Base-by-base conservation (phyloP, 2,329 filamentous ascomycete genomes). In the Zasmidium citrigriseum region DNA sequence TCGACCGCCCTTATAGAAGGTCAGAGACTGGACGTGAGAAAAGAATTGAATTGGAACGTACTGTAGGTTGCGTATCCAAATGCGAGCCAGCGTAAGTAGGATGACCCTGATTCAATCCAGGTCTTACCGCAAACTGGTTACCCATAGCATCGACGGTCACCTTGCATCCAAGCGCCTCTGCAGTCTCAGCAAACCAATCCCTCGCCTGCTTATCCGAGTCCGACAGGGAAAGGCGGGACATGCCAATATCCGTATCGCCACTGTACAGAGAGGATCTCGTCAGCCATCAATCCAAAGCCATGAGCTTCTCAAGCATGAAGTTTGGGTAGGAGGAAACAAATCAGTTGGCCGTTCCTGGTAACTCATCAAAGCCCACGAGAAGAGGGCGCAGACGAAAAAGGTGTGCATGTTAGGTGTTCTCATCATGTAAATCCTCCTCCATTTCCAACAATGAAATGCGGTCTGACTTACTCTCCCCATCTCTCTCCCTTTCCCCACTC, bases 51-150 rank as follows among this genome's bases (percentile, higher is more conserved):
- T 34, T 7, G 14, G 27, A 34, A 20, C 72, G 70, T 12, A 68
- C 87, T 2, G 75, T 78, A 11, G 81, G 81, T 58, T 83, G 80
- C 1, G 80, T 82, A 63, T 83, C 81, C 11, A 83, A 68, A 70
- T 93, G 89, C 5, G 85, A 89, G 1, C 89, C 89, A 24, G 85
- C 87, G 61, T 86, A 90, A 1, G 87, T 89, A 1, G 89, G 82
- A 9, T 84, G 79, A 1, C 83, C 83, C 23, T 83, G 78, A 18
- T 80, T 76, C 52, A 82, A 76, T 1, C 90, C 89, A 2, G 86
- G 83, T 2, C 87, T 82, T 2, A 90, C 79, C 0, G 89, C 89
- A 70, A 93, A 95, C 60, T 89, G 89, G 65, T 93, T 95, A 20
- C 90, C 90, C 84, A 93, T 92, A 23, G 84, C 78, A 70, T 95